phyloP scores from a whole-genome alignment of 352 stramenopile genomes.

The Aphanomyces invadans region DNA sequence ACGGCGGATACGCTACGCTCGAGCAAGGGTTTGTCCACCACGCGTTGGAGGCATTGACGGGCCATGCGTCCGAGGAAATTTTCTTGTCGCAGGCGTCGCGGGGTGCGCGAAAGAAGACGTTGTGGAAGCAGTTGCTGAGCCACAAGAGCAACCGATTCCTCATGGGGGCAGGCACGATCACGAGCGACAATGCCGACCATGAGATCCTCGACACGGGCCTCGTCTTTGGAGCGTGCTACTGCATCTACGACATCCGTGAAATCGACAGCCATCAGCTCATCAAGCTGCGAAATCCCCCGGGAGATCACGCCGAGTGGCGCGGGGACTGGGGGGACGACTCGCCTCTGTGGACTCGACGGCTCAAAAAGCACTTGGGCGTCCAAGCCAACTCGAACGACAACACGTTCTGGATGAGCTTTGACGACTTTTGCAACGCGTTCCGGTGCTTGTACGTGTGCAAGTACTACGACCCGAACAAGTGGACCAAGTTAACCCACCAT shows the following conservation, averaged over 20 bases:
- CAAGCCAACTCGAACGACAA: constrained; percentile 72
- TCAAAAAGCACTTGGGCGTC: constrained; percentile 71
- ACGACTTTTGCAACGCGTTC: constrained; percentile 90
- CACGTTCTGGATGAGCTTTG: constrained; percentile 94
- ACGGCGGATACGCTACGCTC: constrained; percentile 79
- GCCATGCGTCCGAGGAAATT: constrained; percentile 83
- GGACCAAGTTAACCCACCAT: constrained; percentile 39
- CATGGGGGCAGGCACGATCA: constrained; percentile 83
- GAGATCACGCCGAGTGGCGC: constrained; percentile 88
- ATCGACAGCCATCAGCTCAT: constrained; percentile 82
- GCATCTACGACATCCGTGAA: constrained; percentile 85
- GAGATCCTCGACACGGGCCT: constrained; percentile 85
- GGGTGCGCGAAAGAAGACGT: constrained; percentile 77
- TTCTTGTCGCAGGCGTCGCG: constrained; percentile 73
- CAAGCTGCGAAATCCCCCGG: constrained; percentile 87
- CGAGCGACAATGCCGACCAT: constrained; percentile 73
- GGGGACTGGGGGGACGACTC: constrained; percentile 91
- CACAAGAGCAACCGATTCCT: constrained; percentile 86
- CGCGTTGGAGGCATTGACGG: constrained; percentile 80
- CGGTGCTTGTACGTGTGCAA: constrained; percentile 87
- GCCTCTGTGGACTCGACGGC: constrained; percentile 82
- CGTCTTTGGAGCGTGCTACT: constrained; percentile 87
- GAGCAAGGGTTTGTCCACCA: constrained; percentile 88
- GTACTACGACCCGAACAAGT: constrained; percentile 87
- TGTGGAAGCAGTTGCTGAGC: constrained; percentile 86